phyloP scores from a whole-genome alignment of 176 grass and related monocot genomes.

The Puccinellia tenuiflora region DNA sequence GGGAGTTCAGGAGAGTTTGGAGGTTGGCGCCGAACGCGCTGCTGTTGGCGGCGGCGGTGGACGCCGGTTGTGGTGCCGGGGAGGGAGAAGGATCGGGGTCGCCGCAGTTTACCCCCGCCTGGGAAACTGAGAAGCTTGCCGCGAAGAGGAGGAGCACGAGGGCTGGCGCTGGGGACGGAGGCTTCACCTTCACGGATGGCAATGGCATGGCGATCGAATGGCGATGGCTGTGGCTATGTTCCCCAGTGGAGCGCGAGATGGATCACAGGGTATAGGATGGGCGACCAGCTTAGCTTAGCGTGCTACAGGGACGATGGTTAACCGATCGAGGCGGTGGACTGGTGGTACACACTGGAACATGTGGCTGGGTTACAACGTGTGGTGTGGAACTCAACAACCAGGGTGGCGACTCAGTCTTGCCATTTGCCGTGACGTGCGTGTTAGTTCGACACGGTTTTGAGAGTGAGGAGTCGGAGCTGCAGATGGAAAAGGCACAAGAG shows the following conservation, averaged over 20 bases:
- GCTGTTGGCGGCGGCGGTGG: background rate
- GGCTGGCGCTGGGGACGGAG: background rate
- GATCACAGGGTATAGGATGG: background rate
- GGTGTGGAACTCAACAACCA: background rate
- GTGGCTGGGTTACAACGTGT: background rate
- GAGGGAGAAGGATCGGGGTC: background rate
- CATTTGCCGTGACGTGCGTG: background rate
- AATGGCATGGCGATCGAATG: background rate
- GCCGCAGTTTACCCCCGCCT: background rate
- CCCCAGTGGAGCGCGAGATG: background rate
- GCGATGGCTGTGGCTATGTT: background rate
- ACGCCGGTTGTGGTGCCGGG: background rate
- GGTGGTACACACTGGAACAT: background rate
- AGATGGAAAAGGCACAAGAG: too few relatives aligned
- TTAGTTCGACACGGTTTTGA: background rate
- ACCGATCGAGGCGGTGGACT: background rate
- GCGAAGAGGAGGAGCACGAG: background rate
- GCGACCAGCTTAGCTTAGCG: background rate
- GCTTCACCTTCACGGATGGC: background rate
- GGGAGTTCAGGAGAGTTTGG: background rate
- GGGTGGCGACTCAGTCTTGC: background rate
- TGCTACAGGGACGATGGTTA: background rate
- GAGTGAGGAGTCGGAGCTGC: background rate
- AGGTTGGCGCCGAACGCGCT: constrained; percentile 4
- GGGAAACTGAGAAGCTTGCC: background rate